Conservation (phyloP, 805 yeast species). For the Metschnikowia chrysomelidarum region DNA sequence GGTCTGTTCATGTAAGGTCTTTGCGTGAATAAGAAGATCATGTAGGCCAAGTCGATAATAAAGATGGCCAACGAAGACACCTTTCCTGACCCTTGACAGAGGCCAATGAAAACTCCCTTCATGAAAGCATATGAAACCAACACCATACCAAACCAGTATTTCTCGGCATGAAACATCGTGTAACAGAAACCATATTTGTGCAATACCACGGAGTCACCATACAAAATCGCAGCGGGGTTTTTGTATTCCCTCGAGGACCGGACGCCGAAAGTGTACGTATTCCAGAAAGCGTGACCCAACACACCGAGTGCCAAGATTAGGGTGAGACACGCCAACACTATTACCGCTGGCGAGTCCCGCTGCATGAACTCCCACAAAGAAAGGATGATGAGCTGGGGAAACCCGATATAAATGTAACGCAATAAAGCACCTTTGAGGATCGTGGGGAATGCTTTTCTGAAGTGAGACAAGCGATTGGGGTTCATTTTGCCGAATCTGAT, state of each 20-base stretch:
- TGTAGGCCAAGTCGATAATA: constrained; percentile 69
- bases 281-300: constrained; percentile 62
- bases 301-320: constrained; percentile 59
- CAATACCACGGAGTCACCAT: constrained; percentile 71
- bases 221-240: constrained; percentile 84
- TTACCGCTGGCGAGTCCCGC: constrained; percentile 83
- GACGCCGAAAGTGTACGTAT: constrained; percentile 62
- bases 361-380: constrained; percentile 86
- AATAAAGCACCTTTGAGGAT: constrained; percentile 77
- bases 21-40: constrained; percentile 57
- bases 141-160: constrained; percentile 80
- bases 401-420: constrained; percentile 80
- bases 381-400: constrained; percentile 73
- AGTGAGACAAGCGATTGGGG: constrained; percentile 45
- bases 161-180: constrained; percentile 80
- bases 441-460: constrained; percentile 53
- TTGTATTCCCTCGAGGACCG: constrained; percentile 57
- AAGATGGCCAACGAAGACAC: constrained; percentile 77
- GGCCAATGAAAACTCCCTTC: constrained; percentile 71
- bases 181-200: constrained; percentile 85
- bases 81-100: constrained; percentile 79
- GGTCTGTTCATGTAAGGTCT: constrained; percentile 81
- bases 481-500: constrained; percentile 50
- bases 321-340: constrained; percentile 75
- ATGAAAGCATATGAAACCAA: constrained; percentile 58